Conservation (phyloP, 83 land plant species). For the Thuja plicata region DNA sequence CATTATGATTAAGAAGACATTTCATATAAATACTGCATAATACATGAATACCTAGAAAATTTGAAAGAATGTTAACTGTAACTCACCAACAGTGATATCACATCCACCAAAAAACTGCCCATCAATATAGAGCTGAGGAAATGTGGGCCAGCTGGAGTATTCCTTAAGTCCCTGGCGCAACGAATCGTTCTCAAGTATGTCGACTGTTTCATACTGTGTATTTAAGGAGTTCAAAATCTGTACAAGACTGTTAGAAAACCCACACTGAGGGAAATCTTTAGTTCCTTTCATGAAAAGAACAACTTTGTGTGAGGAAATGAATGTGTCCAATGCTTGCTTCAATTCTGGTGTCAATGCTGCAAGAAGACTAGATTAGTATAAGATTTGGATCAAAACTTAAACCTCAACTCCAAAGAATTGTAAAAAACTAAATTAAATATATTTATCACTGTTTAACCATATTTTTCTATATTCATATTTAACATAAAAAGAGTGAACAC, state of each 20-base stretch:
- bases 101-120: conserved; percentile 63
- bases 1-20: not conserved
- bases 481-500: not conserved
- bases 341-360: conserved; percentile 48
- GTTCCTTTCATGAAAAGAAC: conserved; percentile 60
- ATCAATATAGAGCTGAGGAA: conserved; percentile 61
- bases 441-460: not conserved
- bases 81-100: conserved; percentile 50
- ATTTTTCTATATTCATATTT: not conserved
- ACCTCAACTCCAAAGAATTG: not conserved
- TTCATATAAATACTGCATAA: conserved; percentile 4
- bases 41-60: not conserved
- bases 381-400: not conserved
- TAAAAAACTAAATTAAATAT: not conserved
- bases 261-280: conserved; percentile 53
- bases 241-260: conserved; percentile 53
- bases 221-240: conserved; percentile 42
- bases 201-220: conserved; percentile 50
- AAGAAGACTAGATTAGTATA: conserved; percentile 6
- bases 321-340: conserved; percentile 41
- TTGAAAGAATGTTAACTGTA: not conserved
- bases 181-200: conserved; percentile 49
- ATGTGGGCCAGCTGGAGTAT: conserved; percentile 57
- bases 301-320: conserved; percentile 39
- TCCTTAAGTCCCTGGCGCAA: conserved; percentile 48